Base-by-base conservation (phyloP, 2,329 filamentous ascomycete species). In the Fusarium sp. region DNA sequence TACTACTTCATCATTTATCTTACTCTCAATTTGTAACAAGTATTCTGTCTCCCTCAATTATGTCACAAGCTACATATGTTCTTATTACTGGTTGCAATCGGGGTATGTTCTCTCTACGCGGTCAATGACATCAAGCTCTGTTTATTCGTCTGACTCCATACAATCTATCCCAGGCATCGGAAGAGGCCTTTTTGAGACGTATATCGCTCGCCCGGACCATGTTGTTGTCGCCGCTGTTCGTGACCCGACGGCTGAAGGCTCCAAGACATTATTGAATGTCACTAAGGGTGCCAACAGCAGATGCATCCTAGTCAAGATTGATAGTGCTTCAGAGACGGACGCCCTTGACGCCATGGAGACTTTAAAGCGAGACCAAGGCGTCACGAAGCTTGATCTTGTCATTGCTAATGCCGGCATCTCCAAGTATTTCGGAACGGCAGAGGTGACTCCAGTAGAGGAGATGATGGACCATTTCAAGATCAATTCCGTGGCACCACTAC, bases 21-120 rank as follows among this genome's bases (percentile, higher is more conserved):
- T 5, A 0, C 12, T 8, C 4, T 10, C 17, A 7, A 10, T 14
- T 20, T 7, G 18, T 4, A 4, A 45, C 7, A 45, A 20, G 44
- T 11, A 3, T 25, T 25, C 25, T 25, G 25, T 25, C 5, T 25
- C 25, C 25, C 25, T 25, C 5, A 20, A 20, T 0, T 5, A 27
- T 46, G 18, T 2, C 44, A 15, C 25, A 29, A 20, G 12, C 4
- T 27, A 29, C 4, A 29, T 15, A n/a, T 29, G 44, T 46, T 18
- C 18, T 46, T 46, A 15, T 46, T 5, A 46, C 44, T 15, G 44
- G 44, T 8, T 46, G 18, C 13, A 46, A 29, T 18, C 25, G 44
- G 3, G 27, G 44, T n/a, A 46, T n/a, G 9, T 46, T 46, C 25
- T n/a, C 44, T n/a, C 18, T 6, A 15, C 2, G 6, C 18, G 22